Evolutionary conservation across 106 monocot species (phyloP), one percentile per base, ranked within the genome.

Genomic region (Allium sativum): DNA sequence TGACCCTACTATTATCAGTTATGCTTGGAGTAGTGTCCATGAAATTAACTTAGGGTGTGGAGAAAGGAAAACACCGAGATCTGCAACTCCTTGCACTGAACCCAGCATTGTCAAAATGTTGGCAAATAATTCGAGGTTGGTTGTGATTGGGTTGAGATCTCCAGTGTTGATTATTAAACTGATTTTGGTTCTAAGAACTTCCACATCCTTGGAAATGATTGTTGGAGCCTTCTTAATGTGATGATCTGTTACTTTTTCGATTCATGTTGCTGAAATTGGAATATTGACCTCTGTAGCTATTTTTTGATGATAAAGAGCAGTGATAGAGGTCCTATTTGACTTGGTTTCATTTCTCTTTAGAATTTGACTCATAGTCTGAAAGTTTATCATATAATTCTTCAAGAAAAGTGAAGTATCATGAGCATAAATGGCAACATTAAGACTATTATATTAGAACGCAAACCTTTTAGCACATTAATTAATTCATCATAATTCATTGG

Each of bases 371-470:
- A 9, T 63, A 15, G 21, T 63, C 45, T 45, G 20, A 10, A 10
- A 63, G 45, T 42, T 63, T 63, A 47, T 63, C 62, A 47, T 63
- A 63, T n/a, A 63, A 46, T 8, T 63, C 45, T 18, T 63, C 47
- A 63, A 63, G 47, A 9, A 20, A 63, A 12, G 21, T 47, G 19
- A n/a, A 42, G 59, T 40, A n/a, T 40, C 59, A 59, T 5, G 31
- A 42, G 42, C 20, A 10, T 40, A 40, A 5, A 40, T 8, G 8
- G 44, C 62, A 10, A 46, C 62, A 2, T 12, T 63, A 9, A 63
- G 7, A 45, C 19, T 16, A 20, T 48, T 63, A 19, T 17, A 48
- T 18, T 44, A 46, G 44, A 15, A 18, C 45, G 16, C 10, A 63
- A 13, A 18, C 18, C 59, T 40, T 59, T 59, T 59, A 59, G 47